A percentile compares a stretch with the other conserved stretches of the same genome.
Evolutionary conservation across 495 filamentous ascomycete species (phyloP).

Genomic region (Parachaetomium inaequale): DNA sequence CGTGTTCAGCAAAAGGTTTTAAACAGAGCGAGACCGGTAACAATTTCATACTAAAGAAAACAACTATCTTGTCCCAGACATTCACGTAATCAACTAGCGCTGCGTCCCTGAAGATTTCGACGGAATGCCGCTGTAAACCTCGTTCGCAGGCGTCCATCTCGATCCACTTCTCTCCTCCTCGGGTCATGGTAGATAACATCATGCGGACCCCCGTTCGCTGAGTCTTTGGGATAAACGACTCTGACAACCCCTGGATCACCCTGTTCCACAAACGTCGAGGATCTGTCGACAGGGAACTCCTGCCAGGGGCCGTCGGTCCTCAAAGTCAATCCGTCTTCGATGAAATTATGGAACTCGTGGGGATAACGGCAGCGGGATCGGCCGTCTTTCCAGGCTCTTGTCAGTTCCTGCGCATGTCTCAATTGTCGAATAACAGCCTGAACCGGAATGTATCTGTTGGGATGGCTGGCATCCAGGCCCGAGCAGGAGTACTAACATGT

Average conservation of each 20-base stretch:
- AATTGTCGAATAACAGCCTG: background rate
- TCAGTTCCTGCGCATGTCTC: background rate
- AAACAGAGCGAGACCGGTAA: too few relatives aligned
- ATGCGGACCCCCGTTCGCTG: background rate
- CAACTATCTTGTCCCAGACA: too few relatives aligned
- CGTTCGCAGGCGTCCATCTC: background rate
- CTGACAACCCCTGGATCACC: background rate
- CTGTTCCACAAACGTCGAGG: background rate
- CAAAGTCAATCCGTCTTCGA: background rate
- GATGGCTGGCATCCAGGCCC: background rate
- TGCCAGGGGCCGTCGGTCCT: background rate
- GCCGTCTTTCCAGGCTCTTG: too few relatives aligned
- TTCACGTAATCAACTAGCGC: too few relatives aligned
- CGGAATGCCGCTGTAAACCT: background rate
- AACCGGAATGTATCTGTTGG: background rate
- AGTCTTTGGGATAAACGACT: background rate
- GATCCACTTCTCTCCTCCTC: background rate
- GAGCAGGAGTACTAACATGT: background rate
- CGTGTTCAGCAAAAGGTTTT: too few relatives aligned
- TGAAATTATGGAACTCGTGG: background rate
- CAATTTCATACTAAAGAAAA: too few relatives aligned
- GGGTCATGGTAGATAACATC: slow-evolving; percentile 3
- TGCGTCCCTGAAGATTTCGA: too few relatives aligned
- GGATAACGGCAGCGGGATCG: too few relatives aligned
- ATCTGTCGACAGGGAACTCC: background rate